Base-by-base conservation (phyloP, 2,329 filamentous ascomycete genomes). In the Penicillium oxalicum region DNA sequence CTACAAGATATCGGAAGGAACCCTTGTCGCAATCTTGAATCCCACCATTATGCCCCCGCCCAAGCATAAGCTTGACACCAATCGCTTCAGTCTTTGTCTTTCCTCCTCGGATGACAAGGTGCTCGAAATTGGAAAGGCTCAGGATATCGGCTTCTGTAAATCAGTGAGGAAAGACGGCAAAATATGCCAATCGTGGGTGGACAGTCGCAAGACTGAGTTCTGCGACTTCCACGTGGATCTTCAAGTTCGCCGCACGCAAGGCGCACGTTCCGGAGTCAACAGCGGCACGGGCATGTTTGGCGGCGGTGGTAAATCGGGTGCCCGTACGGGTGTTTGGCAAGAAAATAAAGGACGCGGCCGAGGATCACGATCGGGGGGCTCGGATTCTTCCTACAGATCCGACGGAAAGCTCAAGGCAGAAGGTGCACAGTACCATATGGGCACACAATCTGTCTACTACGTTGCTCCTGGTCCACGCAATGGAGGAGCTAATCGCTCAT, bases 1-100 rank as follows among this genome's bases (percentile, higher is more conserved):
- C 73, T 97, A 91, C 86, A 95, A 95, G 64, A 75, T 97, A n/a
- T 84, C 84, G 0, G 81, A 88, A 2, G 93, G 93, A n/a, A 96
- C 91, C 0, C 79, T 97, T 1, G 77, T 98, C 48, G 93, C 91
- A 4, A 87, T 98, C 26, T 76, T 98, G 28, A 98, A 98, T 63
- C 93, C 93, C 1, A 83, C 77, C 13, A 86, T 97, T 58, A 88
- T 98, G 83, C 89, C 91, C 3, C 91, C 91, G 0, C 86, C 87
- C 0, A 82, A 82, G 1, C 81, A 84, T 18, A 83, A 83, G 51
- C 77, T 82, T 12, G 87, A 91, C 54, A 91, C 87, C 0, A 90
- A 90, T 26, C 82, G 83, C 29, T 98, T 97, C 70, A 88, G 84
- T 43, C 76, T 98, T 4, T 87, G 89, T 11, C 80, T 98, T 54